Evolutionary conservation across 106 monocot species (phyloP).

Genomic region (Dendrobium catenatum): DNA sequence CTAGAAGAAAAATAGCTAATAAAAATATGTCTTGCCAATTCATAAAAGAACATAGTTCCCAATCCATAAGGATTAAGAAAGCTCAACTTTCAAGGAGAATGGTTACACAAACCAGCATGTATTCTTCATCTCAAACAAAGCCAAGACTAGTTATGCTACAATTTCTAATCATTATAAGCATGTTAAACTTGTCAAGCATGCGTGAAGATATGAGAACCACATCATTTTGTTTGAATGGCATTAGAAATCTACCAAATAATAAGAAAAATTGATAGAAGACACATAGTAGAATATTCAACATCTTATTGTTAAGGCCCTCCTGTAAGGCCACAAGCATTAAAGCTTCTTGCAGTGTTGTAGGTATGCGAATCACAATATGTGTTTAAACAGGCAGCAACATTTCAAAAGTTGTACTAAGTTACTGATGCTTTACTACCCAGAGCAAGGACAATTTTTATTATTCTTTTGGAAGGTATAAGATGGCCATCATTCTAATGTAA

Average conservation of each 20-base stretch:
- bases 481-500: not conserved
- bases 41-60: not conserved
- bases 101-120: not conserved
- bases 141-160: too few species aligned
- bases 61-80: constrained; percentile 1
- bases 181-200: not conserved
- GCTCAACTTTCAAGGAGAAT: not conserved
- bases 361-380: not conserved
- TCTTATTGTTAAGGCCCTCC: not conserved
- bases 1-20: constrained; percentile 34
- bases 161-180: not conserved
- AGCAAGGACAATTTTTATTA: not conserved
- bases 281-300: not conserved
- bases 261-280: not conserved
- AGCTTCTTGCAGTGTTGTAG: not conserved
- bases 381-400: not conserved
- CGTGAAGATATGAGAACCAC: not conserved
- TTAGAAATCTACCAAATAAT: constrained; percentile 1
- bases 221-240: not conserved
- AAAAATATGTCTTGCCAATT: not conserved
- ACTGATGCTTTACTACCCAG: not conserved
- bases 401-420: not conserved
- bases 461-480: not conserved
- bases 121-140: not conserved
- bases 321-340: not conserved